Evolutionary conservation across 257 asterid species (phyloP).

Genomic region (Ophiorrhiza pumila): DNA sequence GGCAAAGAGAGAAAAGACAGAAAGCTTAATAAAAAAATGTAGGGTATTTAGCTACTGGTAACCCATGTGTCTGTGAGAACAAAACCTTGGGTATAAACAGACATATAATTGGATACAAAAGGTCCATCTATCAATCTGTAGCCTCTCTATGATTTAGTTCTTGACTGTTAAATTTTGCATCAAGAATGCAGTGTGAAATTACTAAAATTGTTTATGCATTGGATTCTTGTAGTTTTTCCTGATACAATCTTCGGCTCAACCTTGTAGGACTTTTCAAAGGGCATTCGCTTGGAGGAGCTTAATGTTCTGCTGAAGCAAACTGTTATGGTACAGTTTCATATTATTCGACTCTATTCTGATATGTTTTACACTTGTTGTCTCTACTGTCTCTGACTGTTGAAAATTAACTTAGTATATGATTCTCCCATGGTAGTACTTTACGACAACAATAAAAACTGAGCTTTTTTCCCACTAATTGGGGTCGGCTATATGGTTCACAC

Average conservation of each 20-base stretch:
- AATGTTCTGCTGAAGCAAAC: constrained; percentile 80
- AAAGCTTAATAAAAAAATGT: background rate
- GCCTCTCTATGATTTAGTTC: background rate
- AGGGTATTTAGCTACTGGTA: background rate
- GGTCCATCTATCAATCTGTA: background rate
- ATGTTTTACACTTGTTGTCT: background rate
- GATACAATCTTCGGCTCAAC: constrained; percentile 15
- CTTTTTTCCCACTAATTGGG: no score
- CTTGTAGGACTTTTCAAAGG: constrained; percentile 87
- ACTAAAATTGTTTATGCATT: background rate
- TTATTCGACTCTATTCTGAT: constrained; percentile 1
- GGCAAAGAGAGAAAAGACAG: background rate
- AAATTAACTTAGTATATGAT: background rate
- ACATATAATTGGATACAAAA: background rate
- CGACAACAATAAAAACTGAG: no score
- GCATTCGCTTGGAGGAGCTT: constrained; percentile 87
- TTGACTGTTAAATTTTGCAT: background rate
- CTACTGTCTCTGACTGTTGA: background rate
- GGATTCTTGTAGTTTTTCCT: background rate
- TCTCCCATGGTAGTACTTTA: background rate
- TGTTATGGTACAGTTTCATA: constrained; percentile 65
- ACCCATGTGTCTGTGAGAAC: background rate
- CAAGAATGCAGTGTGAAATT: background rate
- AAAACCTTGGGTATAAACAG: background rate
- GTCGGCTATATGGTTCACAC: no score